Evolutionary conservation across 345 rosid species (phyloP).

Genomic region (Gossypioides kirkii): DNA sequence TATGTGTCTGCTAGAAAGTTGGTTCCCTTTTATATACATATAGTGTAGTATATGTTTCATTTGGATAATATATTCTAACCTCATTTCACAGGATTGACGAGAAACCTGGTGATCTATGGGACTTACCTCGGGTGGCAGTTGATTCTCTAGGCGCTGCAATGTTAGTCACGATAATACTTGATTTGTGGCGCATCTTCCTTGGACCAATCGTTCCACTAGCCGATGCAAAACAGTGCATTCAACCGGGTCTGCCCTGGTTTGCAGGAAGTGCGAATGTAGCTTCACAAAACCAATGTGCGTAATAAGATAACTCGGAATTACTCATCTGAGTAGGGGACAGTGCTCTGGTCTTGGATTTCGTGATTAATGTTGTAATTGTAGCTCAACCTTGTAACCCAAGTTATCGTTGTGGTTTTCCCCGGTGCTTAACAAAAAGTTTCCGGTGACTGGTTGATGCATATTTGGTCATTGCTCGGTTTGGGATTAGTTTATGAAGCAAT

Average conservation of each 20-base stretch:
- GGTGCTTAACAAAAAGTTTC: not conserved
- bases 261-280: conserved; percentile 31
- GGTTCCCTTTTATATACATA: not conserved
- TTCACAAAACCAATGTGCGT: conserved; percentile 16
- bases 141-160: conserved; percentile 97
- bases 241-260: conserved; percentile 86
- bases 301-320: not conserved
- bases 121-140: conserved; percentile 71
- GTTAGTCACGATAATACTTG: conserved; percentile 92
- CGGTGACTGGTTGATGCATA: not conserved
- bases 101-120: conserved; percentile 78
- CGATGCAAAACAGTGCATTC: conserved; percentile 47
- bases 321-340: not conserved
- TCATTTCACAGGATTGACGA: conserved; percentile 70
- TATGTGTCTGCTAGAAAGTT: not conserved
- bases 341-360: not conserved
- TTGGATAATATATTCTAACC: not conserved
- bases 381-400: not conserved
- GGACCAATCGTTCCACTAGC: conserved; percentile 79
- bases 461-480: not conserved
- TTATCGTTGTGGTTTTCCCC: not conserved
- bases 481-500: not conserved
- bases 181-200: conserved; percentile 85
- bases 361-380: conserved; percentile 6
- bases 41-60: not conserved